These are phyloP conservation scores for Choricystis sp. DNA, from an alignment of 139 green algal species.

Conservation along the genomic window DNA sequence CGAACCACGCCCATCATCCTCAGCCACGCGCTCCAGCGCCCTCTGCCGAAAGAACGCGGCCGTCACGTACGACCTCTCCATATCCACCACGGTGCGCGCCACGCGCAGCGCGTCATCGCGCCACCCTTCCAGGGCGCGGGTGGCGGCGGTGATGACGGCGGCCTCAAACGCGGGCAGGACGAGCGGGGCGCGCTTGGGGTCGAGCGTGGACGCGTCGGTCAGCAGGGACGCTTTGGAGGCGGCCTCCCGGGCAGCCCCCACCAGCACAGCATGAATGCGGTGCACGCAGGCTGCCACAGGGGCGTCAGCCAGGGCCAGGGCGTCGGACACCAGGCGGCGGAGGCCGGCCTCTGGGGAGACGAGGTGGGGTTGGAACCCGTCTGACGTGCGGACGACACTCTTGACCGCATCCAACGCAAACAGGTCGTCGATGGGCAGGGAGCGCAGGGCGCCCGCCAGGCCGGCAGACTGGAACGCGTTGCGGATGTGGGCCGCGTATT, in stretches of 20 bases:
- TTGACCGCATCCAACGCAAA: constrained; percentile 68
- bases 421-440: constrained; percentile 58
- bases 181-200: constrained; percentile 25
- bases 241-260: constrained; percentile 13
- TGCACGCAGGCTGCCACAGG: constrained; percentile 45
- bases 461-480: constrained; percentile 12
- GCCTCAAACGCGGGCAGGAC: constrained; percentile 65
- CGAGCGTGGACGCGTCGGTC: neutral
- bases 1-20: constrained; percentile 2
- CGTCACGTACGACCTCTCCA: constrained; percentile 78
- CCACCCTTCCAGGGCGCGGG: constrained; percentile 61
- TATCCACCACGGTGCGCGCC: constrained; percentile 62
- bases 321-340: constrained; percentile 37
- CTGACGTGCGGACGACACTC: constrained; percentile 32
- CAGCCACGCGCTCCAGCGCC: constrained; percentile 12
- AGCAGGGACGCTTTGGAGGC: constrained; percentile 2
- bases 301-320: constrained; percentile 29
- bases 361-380: constrained; percentile 74
- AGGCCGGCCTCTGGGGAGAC: constrained; percentile 75
- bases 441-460: constrained; percentile 24
- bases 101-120: constrained; percentile 38
- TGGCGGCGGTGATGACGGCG: constrained; percentile 47
- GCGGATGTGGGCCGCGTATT: constrained; percentile 20
- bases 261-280: constrained; percentile 27
- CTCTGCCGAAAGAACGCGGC: constrained; percentile 68